Conservation (phyloP, 1,284 basidiomycete genomes). For the Ganoderma lucidum region DNA sequence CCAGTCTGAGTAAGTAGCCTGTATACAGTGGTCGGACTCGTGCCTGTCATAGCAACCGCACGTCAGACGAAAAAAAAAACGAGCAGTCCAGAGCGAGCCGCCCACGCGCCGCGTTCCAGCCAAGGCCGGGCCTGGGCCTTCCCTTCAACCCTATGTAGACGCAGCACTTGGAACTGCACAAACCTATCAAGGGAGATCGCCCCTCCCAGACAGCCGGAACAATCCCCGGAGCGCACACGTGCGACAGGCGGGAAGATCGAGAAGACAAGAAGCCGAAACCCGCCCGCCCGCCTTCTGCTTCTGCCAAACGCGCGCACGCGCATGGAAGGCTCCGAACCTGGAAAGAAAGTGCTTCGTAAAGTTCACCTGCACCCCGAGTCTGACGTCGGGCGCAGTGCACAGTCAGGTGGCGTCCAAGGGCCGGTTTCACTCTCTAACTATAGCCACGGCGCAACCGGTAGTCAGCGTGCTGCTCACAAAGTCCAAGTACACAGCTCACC, state of each 20-base stretch:
- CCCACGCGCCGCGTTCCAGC: background rate
- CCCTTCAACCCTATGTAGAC: background rate
- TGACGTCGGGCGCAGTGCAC: constrained; percentile 1
- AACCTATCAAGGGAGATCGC: background rate
- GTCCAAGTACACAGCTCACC: too few relatives aligned
- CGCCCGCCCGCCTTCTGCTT: background rate
- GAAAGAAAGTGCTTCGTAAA: background rate
- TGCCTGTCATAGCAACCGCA: background rate
- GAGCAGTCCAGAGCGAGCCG: too few relatives aligned
- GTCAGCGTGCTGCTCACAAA: too few relatives aligned
- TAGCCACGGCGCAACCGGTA: too few relatives aligned
- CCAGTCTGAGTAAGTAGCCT: too few relatives aligned
- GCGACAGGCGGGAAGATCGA: too few relatives aligned
- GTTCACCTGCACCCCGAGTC: background rate
- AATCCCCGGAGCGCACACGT: background rate
- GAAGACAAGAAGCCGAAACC: background rate
- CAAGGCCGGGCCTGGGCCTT: background rate
- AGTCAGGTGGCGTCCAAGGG: background rate
- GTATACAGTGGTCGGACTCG: background rate
- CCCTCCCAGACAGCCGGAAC: background rate
- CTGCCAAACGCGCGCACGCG: background rate
- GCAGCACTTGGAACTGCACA: background rate
- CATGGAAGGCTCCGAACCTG: background rate
- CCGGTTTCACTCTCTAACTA: background rate
- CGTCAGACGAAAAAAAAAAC: too few relatives aligned